These are phyloP conservation scores for Lagenidium sp. DNA, from an alignment of 352 stramenopile species.

Conservation along the genomic window DNA sequence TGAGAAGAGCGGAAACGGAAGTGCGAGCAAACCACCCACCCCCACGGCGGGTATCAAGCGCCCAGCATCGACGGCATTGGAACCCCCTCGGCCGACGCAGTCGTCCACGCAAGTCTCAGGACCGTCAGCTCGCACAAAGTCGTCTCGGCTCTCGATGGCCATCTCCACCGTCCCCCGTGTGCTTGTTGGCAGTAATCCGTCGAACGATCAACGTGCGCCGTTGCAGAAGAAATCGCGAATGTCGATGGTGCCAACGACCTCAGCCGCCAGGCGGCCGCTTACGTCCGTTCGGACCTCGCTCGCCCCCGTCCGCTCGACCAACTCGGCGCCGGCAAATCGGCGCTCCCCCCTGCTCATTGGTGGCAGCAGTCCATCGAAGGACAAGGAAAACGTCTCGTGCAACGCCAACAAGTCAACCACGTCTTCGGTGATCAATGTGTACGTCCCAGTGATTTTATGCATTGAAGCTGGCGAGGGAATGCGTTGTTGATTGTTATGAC, in stretches of 20 bases:
- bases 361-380: background rate
- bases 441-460: background rate
- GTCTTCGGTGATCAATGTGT: constrained; percentile 1
- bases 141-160: constrained; percentile 7
- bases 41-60: constrained; percentile 10
- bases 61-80: background rate
- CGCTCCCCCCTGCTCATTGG: no score
- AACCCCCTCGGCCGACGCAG: no score
- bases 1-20: constrained; percentile 1
- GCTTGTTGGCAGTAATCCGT: no score
- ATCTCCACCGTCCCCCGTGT: background rate
- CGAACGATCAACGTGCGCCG: no score
- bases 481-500: no score
- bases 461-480: no score
- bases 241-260: constrained; percentile 5
- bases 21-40: background rate
- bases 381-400: constrained; percentile 11
- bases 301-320: no score
- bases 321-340: no score
- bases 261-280: background rate
- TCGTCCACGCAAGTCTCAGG: no score
- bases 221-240: constrained; percentile 7
- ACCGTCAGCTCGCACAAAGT: background rate
- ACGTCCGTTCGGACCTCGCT: background rate
- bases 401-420: background rate